A percentile compares a stretch with the other conserved stretches of the same genome.
These are phyloP conservation scores for Aphanomyces astaci DNA, from an alignment of 352 stramenopile species.

Conservation along the genomic window DNA sequence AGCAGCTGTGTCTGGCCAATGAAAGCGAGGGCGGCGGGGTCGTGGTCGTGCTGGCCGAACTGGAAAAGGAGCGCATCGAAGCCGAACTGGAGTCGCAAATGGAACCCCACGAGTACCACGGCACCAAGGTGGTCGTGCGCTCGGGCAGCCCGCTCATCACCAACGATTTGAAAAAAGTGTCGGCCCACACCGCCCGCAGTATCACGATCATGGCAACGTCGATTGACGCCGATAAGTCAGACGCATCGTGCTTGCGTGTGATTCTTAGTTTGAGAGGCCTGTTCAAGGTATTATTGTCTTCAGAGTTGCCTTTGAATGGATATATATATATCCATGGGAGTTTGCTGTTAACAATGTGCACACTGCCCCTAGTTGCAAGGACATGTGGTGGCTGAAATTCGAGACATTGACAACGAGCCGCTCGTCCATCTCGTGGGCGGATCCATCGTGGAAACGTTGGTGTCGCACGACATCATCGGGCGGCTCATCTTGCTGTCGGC, in stretches of 20 bases:
- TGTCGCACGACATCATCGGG: slow-evolving; percentile 84
- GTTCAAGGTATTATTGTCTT: slow-evolving; percentile 32
- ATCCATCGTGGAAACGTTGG: slow-evolving; percentile 70
- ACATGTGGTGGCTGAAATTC: slow-evolving; percentile 83
- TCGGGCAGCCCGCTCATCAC: slow-evolving; percentile 75
- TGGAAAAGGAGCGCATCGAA: slow-evolving; percentile 75
- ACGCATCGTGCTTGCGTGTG: slow-evolving; percentile 64
- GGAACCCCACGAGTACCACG: slow-evolving; percentile 43
- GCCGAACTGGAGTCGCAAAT: slow-evolving; percentile 57
- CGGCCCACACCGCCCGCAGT: slow-evolving; percentile 54
- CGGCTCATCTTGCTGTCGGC: slow-evolving; percentile 82
- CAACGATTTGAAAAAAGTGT: slow-evolving; percentile 72
- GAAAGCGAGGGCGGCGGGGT: slow-evolving; percentile 76
- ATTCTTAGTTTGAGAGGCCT: slow-evolving; percentile 75
- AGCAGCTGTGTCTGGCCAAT: slow-evolving; percentile 80
- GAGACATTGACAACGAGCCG: slow-evolving; percentile 84
- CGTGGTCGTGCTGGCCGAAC: slow-evolving; percentile 67
- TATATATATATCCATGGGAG: no score
- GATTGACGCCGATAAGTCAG: slow-evolving; percentile 71
- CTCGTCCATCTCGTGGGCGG: slow-evolving; percentile 72
- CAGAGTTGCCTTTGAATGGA: no score
- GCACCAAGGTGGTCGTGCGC: slow-evolving; percentile 74
- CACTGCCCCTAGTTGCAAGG: slow-evolving; percentile 35
- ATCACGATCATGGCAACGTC: slow-evolving; percentile 78
- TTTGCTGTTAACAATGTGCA: no score